These are phyloP conservation scores for Leccinellum rugosiceps DNA, from an alignment of 768 basidiomycete genomes.

Conservation along the genomic window DNA sequence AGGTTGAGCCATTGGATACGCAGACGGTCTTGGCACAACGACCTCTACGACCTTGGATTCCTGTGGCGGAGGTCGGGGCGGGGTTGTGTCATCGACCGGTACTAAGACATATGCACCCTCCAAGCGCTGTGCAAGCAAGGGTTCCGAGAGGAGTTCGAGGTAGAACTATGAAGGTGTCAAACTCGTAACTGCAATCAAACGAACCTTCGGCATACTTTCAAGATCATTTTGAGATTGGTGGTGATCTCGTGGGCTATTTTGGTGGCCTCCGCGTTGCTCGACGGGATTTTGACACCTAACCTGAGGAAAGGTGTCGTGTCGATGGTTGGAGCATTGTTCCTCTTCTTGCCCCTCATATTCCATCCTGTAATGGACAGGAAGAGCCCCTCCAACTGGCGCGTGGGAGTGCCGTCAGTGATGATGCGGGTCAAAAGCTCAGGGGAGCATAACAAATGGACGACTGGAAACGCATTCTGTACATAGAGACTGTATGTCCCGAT, in stretches of 20 bases:
- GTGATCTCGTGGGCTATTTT: slow-evolving; percentile 16
- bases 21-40: slow-evolving; percentile 19
- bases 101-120: slow-evolving; percentile 9
- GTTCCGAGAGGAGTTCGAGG: slow-evolving; percentile 19
- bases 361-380: neutral
- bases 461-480: slow-evolving; percentile 22
- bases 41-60: neutral
- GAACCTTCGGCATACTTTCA: slow-evolving; percentile 25
- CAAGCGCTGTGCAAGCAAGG: slow-evolving; percentile 9
- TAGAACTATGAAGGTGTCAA: slow-evolving; percentile 22
- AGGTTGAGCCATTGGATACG: slow-evolving; percentile 49
- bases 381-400: slow-evolving; percentile 1
- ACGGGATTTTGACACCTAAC: slow-evolving; percentile 29
- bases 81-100: neutral
- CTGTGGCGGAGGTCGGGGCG: neutral
- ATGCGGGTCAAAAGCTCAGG: slow-evolving; percentile 5
- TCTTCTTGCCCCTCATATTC: slow-evolving; percentile 18
- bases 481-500: slow-evolving; percentile 22
- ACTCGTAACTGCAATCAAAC: too few species aligned
- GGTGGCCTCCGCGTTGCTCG: slow-evolving; percentile 15
- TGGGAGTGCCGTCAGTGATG: neutral
- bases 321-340: slow-evolving; percentile 11
- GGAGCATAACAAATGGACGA: slow-evolving; percentile 17
- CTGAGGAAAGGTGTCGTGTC: slow-evolving; percentile 31
- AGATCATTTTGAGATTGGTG: slow-evolving; percentile 20